phyloP scores from a whole-genome alignment of 768 basidiomycete genomes.

The Serendipita indica region DNA sequence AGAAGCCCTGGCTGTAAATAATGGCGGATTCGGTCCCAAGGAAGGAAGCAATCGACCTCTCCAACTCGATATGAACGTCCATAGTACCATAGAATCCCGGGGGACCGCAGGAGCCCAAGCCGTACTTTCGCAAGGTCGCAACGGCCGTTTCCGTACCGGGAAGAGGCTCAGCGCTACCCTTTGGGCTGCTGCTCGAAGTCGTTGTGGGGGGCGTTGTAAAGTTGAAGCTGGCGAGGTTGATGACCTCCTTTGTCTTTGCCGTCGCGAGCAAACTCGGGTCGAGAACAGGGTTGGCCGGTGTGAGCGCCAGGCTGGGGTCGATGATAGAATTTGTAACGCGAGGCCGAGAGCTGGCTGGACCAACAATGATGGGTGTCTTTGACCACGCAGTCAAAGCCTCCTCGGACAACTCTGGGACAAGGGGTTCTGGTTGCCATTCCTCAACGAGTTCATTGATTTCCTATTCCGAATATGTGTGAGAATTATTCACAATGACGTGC shows the following conservation, averaged over 20 bases:
- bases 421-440: conserved; percentile 83
- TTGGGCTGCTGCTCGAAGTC: background rate
- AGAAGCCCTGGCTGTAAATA: conserved; percentile 87
- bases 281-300: background rate
- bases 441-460: conserved; percentile 95
- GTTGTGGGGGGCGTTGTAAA: conserved; percentile 68
- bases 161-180: background rate
- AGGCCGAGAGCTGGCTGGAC: conserved; percentile 74
- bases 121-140: conserved; percentile 74
- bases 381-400: conserved; percentile 55
- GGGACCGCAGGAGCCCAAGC: conserved; percentile 89
- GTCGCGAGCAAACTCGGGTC: conserved; percentile 17
- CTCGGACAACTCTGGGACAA: conserved; percentile 45
- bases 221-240: conserved; percentile 83
- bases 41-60: conserved; percentile 81
- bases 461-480: conserved; percentile 27
- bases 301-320: background rate
- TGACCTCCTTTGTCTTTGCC: conserved; percentile 44
- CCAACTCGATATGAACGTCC: conserved; percentile 83
- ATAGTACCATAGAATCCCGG: conserved; percentile 94
- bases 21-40: conserved; percentile 80
- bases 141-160: conserved; percentile 56
- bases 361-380: conserved; percentile 61
- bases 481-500: background rate
- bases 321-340: conserved; percentile 36